Conservation (phyloP, 495 filamentous ascomycete genomes). For the Baudoinia panamericana region DNA sequence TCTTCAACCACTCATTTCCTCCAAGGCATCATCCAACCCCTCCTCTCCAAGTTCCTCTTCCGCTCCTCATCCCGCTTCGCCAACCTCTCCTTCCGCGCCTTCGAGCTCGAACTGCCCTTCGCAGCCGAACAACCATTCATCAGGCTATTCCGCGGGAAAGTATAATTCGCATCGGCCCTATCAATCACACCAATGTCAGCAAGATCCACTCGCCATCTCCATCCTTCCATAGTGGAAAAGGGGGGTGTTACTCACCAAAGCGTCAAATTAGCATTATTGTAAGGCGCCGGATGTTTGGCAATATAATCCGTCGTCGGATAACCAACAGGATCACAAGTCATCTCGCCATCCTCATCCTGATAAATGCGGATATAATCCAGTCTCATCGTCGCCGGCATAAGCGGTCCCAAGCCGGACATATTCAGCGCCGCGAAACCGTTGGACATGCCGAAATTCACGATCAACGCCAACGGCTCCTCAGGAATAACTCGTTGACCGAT, state of each 20-base stretch:
- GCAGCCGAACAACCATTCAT: conserved; percentile 31
- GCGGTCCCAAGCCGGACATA: conserved; percentile 20
- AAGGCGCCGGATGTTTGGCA: conserved; percentile 45
- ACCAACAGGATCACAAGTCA: conserved; percentile 58
- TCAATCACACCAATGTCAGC: conserved; percentile 1
- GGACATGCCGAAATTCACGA: conserved; percentile 27
- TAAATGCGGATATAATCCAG: conserved; percentile 69
- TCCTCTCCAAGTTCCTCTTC: neutral
- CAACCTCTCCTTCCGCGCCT: conserved; percentile 10
- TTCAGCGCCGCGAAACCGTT: conserved; percentile 20
- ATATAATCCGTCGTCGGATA: conserved; percentile 66
- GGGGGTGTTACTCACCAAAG: conserved; percentile 31
- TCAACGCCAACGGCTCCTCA: conserved; percentile 25
- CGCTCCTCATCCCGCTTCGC: neutral
- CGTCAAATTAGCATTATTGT: conserved; percentile 54
- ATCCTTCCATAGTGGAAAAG: neutral
- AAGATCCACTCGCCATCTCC: too few species aligned
- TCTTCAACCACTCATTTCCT: too few species aligned
- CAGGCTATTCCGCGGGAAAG: conserved; percentile 37
- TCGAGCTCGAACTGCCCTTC: conserved; percentile 2
- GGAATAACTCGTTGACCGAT: conserved; percentile 23
- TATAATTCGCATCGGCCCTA: conserved; percentile 26
- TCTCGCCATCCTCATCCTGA: conserved; percentile 40
- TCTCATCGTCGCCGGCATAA: conserved; percentile 38
- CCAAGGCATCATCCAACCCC: conserved; percentile 10